These are phyloP conservation scores for Diplocarpon mali DNA, from an alignment of 2,329 filamentous ascomycete species.

Conservation along the genomic window DNA sequence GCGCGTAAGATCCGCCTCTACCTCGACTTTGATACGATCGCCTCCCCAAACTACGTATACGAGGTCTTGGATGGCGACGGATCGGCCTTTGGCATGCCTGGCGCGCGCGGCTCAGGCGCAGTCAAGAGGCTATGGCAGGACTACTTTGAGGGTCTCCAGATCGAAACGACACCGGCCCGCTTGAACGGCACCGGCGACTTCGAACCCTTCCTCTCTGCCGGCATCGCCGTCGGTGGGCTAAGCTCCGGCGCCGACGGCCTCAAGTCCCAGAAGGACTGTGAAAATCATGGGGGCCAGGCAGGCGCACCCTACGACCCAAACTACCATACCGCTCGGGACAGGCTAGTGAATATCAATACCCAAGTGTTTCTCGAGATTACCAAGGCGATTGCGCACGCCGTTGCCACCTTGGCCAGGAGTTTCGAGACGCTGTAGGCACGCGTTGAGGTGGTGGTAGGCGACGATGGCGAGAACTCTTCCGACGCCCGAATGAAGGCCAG, in stretches of 20 bases:
- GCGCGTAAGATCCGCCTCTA: conserved; percentile 51
- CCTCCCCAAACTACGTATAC: conserved; percentile 51
- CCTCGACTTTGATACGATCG: conserved; percentile 61
- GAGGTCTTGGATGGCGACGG: conserved; percentile 48
- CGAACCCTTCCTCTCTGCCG: conserved; percentile 59
- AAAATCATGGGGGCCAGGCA: conserved; percentile 56
- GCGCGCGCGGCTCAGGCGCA: conserved; percentile 36
- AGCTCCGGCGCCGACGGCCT: conserved; percentile 66
- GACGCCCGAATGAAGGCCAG: too few species aligned
- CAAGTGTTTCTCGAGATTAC: conserved; percentile 50
- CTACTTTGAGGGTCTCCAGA: conserved; percentile 5
- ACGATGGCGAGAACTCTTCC: too few species aligned
- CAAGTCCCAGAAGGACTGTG: conserved; percentile 54
- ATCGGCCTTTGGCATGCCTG: conserved; percentile 32
- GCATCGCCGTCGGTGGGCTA: conserved; percentile 63
- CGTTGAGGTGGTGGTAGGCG: too few species aligned
- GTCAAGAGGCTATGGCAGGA: conserved; percentile 9
- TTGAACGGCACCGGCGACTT: conserved; percentile 71
- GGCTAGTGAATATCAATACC: conserved; percentile 43
- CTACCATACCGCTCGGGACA: conserved; percentile 51
- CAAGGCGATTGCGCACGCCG: conserved; percentile 32
- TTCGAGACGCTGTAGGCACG: conserved; percentile 3
- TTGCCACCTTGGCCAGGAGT: conserved; percentile 8
- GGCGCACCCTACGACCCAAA: conserved; percentile 47
- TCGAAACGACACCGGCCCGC: conserved; percentile 40